Conservation (phyloP, 257 asterid species). For the Rehmannia glutinosa region DNA sequence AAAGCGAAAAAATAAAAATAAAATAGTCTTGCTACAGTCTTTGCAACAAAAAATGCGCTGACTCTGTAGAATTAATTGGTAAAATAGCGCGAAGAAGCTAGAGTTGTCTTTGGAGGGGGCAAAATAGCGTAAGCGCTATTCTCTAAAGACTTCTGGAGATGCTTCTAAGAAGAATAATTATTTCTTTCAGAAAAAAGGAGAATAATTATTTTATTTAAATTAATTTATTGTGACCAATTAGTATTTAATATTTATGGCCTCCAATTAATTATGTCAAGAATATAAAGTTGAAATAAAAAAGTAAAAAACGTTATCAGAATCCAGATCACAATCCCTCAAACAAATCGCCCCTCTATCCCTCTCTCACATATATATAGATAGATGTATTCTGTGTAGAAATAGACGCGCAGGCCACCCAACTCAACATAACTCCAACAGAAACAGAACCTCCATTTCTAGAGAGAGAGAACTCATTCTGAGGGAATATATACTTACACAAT, state of each 20-base stretch:
- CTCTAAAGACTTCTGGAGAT: too few relatives aligned
- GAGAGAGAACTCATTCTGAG: slow-evolving; percentile 19
- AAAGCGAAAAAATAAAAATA: too few relatives aligned
- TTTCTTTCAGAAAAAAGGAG: too few relatives aligned
- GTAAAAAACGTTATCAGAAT: background rate
- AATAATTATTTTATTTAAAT: background rate
- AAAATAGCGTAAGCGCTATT: too few relatives aligned
- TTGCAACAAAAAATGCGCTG: too few relatives aligned
- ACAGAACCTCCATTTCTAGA: slow-evolving; percentile 20
- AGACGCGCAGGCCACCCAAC: slow-evolving; percentile 51
- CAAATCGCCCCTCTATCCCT: slow-evolving; percentile 11
- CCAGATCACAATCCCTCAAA: slow-evolving; percentile 10
- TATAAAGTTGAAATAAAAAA: background rate
- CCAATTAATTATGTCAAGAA: background rate
- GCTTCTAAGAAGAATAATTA: too few relatives aligned
- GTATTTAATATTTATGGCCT: too few relatives aligned
- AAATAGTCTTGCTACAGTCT: too few relatives aligned
- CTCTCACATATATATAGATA: too few relatives aligned
- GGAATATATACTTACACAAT: background rate
- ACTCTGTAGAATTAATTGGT: too few relatives aligned
- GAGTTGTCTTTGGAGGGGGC: too few relatives aligned
- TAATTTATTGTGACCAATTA: background rate
- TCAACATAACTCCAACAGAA: slow-evolving; percentile 26
- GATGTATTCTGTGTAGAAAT: slow-evolving; percentile 6
- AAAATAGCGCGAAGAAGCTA: too few relatives aligned